Evolutionary conservation across 75 land plant genomes (phyloP).

Genomic region (Isoetes taiwanensis): DNA sequence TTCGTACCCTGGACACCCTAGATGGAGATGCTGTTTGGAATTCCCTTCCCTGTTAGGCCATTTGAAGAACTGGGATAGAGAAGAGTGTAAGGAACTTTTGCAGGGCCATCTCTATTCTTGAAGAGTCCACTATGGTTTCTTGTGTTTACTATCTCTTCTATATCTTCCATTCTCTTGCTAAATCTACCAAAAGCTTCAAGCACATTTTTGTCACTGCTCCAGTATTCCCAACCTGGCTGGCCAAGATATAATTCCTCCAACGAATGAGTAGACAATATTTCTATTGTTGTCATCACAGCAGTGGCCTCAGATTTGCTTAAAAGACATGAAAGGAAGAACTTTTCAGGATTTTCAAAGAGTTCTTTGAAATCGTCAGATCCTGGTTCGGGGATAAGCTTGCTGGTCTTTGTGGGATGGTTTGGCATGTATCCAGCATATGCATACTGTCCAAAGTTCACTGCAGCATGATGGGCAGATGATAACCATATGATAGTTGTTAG

Average conservation of each 20-base stretch:
- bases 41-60: conserved; percentile 46
- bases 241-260: conserved; percentile 63
- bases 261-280: conserved; percentile 44
- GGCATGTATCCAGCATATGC: conserved; percentile 74
- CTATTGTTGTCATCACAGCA: conserved; percentile 9
- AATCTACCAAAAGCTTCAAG: conserved; percentile 31
- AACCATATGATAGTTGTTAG: conserved; percentile 74
- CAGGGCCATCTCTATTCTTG: conserved; percentile 47
- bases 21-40: conserved; percentile 57
- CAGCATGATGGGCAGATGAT: conserved; percentile 81
- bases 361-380: conserved; percentile 48
- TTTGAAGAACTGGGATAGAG: conserved; percentile 43
- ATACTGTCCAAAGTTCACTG: conserved; percentile 89
- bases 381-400: conserved; percentile 55
- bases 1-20: too few relatives aligned
- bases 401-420: conserved; percentile 45
- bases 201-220: conserved; percentile 23
- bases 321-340: conserved; percentile 34
- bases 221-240: conserved; percentile 15
- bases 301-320: conserved; percentile 7
- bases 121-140: conserved; percentile 28
- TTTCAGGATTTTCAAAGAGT: conserved; percentile 35
- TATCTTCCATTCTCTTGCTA: conserved; percentile 17
- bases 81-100: conserved; percentile 44
- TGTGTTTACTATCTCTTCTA: conserved; percentile 29